These are phyloP conservation scores for Arthrobotrys pseudoclavata DNA, from an alignment of 2,329 filamentous ascomycete genomes.

Conservation along the genomic window DNA sequence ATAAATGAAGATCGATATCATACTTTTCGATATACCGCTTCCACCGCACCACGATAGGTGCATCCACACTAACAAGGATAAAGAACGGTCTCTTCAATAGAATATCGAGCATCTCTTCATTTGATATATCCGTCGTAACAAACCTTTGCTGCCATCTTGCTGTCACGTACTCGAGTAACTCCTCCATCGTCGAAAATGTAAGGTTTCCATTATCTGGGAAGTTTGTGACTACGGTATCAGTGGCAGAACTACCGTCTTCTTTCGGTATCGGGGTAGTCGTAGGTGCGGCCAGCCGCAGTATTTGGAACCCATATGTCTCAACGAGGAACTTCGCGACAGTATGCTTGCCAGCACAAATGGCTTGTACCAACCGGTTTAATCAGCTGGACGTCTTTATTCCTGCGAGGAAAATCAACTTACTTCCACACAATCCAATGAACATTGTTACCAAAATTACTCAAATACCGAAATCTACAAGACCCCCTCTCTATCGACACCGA, in stretches of 20 bases:
- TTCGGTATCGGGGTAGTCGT: constrained; percentile 16
- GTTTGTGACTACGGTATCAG: constrained; percentile 25
- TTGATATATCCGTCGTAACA: constrained; percentile 86
- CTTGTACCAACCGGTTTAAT: constrained; percentile 19
- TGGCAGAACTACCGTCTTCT: constrained; percentile 5
- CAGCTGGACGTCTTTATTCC: background rate
- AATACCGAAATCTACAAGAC: background rate
- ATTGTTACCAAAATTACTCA: constrained; percentile 20
- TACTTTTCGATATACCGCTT: constrained; percentile 77
- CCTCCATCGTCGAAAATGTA: constrained; percentile 74
- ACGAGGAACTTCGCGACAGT: constrained; percentile 90
- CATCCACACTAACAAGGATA: constrained; percentile 90
- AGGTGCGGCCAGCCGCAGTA: constrained; percentile 51
- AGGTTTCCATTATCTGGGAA: constrained; percentile 25
- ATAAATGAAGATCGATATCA: constrained; percentile 47
- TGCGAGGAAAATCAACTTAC: constrained; percentile 20
- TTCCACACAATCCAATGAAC: constrained; percentile 56
- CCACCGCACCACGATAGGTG: constrained; percentile 87
- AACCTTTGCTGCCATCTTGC: constrained; percentile 84
- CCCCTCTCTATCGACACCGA: background rate
- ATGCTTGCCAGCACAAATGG: constrained; percentile 87
- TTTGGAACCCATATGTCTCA: constrained; percentile 82
- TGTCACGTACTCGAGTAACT: constrained; percentile 87
- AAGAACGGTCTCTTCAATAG: constrained; percentile 89
- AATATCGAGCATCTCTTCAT: constrained; percentile 79